Base-by-base conservation (phyloP, 139 green algal species). In the Coelastrella sp. region DNA sequence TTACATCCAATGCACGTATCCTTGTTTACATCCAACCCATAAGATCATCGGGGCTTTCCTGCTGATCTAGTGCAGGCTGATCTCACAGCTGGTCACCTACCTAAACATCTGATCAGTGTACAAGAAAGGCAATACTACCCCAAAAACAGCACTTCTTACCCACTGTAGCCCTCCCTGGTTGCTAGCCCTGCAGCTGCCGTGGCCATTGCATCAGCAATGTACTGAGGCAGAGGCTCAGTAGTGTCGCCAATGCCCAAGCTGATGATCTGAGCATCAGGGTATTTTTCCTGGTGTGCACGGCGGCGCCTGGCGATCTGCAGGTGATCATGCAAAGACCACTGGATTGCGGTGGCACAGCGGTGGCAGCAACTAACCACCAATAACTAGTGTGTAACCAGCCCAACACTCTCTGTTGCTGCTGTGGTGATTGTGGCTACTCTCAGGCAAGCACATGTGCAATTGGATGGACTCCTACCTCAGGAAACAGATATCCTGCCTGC, bases 401-500 rank as follows among this genome's bases (percentile, higher is more conserved):
- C 24, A 35, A 12, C 12, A 17, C 63, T 78, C 19, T 6, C 24
- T 59, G 9, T 58, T 82, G 76, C 76, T 82, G 76, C 27, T 82
- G 76, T 57, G 49, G 78, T 49, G 49, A 72, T 24, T 75, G 8
- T 49, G 8, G 22, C 82, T 59, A 25, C 82, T 60, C 19, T 75
- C 17, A 24, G 66, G 17, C 66, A 75, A 75, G 35, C 35, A 19
- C 27, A 65, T 65, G 35, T 85, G 25, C 9, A 49, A 3, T 49
- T 58, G 20, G 15, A 58, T 73, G 19, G 49, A 60, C 22, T 25
- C 90, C 49, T 60, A 98, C 96, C 97, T 99, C 97, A 49, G 98
- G 98, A 93, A 99, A 99, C n/a, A 99, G 94, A 91, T 99, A 99
- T 59, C 98, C 98, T 11, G 98, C 98, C 80, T 98, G 95, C 63